Conservation (phyloP, 805 yeast species). For the Kazachstania bromeliacearum region DNA sequence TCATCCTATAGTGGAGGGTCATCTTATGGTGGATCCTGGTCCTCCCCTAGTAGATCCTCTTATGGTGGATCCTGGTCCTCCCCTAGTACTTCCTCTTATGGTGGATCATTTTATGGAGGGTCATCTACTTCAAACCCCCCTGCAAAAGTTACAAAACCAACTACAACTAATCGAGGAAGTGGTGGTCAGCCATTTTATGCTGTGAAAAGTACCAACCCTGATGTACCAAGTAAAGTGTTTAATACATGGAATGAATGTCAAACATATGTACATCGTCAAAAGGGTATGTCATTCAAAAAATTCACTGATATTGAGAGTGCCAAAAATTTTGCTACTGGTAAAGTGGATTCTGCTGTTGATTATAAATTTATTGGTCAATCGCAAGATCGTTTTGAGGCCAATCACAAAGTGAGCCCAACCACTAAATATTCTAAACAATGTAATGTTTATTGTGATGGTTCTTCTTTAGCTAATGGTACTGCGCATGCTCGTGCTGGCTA, state of each 20-base stretch:
- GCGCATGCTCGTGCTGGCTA: conserved; percentile 40
- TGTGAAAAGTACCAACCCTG: conserved; percentile 25
- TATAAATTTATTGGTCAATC: conserved; percentile 15
- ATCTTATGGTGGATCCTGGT: not conserved
- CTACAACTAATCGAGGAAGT: no score
- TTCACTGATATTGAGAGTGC: conserved; percentile 32
- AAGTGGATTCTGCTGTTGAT: conserved; percentile 11
- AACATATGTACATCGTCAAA: conserved; percentile 21
- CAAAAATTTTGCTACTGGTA: conserved; percentile 19
- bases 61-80: not conserved
- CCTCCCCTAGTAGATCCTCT: not conserved
- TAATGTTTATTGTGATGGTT: conserved; percentile 68
- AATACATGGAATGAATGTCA: conserved; percentile 29
- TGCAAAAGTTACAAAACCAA: no score
- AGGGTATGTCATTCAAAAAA: conserved; percentile 37
- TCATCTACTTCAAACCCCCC: not conserved
- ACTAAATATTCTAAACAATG: conserved; percentile 5
- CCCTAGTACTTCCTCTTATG: not conserved
- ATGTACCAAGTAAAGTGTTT: conserved; percentile 22
- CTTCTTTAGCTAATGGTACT: conserved; percentile 53
- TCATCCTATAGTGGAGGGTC: not conserved
- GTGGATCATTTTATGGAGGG: not conserved
- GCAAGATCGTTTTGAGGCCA: conserved; percentile 8
- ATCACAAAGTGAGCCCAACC: conserved; percentile 3
- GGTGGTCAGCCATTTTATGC: conserved; percentile 21